phyloP scores from a whole-genome alignment of 2,329 filamentous ascomycete genomes.

The Knufia fluminis region DNA sequence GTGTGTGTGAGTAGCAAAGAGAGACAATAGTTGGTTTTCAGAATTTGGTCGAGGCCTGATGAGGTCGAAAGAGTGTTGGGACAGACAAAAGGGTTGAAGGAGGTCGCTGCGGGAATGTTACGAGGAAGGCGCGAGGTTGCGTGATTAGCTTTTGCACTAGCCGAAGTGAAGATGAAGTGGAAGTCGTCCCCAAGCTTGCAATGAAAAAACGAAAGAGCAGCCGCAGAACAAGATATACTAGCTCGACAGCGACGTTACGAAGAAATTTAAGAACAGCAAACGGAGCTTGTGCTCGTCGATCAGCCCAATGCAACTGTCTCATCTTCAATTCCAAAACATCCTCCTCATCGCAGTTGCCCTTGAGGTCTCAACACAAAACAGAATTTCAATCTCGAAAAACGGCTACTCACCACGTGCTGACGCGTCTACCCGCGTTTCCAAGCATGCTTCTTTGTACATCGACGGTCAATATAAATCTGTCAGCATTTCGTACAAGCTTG shows the following conservation, averaged over 20 bases:
- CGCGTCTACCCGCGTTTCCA: background rate
- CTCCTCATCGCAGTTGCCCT: background rate
- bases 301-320: background rate
- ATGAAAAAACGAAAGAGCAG: background rate
- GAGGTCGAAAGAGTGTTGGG: background rate
- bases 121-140: no score
- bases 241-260: background rate
- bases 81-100: no score
- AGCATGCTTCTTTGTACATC: background rate
- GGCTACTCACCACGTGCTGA: slow-evolving; percentile 1
- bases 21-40: background rate
- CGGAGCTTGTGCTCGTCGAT: background rate
- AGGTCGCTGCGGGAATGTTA: no score
- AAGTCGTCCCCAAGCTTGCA: background rate
- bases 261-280: background rate
- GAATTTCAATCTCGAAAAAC: background rate
- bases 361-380: slow-evolving; percentile 4
- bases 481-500: background rate
- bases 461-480: background rate
- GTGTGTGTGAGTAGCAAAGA: background rate
- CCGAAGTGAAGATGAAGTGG: slow-evolving; percentile 2
- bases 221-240: background rate
- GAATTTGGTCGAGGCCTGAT: background rate
- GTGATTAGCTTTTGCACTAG: background rate
- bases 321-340: slow-evolving; percentile 3